phyloP scores from a whole-genome alignment of 352 stramenopile genomes.

The Phytopythium delawarense region DNA sequence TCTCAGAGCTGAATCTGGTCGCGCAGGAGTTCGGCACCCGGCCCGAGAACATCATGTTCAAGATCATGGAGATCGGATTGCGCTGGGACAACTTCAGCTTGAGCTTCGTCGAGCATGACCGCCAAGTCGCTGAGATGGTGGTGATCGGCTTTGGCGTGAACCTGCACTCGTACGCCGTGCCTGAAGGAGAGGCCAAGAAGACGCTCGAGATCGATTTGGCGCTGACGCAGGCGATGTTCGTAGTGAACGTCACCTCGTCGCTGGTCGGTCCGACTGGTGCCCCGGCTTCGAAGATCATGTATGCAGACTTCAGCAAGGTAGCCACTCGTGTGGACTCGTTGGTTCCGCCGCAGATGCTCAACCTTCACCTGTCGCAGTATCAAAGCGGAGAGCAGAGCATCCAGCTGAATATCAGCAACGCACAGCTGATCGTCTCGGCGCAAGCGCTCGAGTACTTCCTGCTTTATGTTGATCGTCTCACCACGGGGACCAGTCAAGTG shows the following conservation, averaged over 20 bases:
- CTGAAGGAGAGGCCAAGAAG: slow-evolving; percentile 36
- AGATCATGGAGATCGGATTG: slow-evolving; percentile 43
- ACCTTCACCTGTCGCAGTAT: slow-evolving; percentile 35
- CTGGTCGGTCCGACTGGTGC: slow-evolving; percentile 23
- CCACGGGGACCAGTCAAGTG: slow-evolving; percentile 43
- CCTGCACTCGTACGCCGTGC: slow-evolving; percentile 32
- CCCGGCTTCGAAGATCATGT: slow-evolving; percentile 46
- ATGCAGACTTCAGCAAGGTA: slow-evolving; percentile 44
- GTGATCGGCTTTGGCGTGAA: slow-evolving; percentile 49
- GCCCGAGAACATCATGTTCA: slow-evolving; percentile 50
- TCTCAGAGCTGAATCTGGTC: slow-evolving; percentile 33
- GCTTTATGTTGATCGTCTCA: slow-evolving; percentile 57
- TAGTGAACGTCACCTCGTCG: slow-evolving; percentile 40
- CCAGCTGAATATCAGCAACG: slow-evolving; percentile 36
- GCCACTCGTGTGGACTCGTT: slow-evolving; percentile 19
- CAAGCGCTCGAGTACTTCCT: slow-evolving; percentile 58
- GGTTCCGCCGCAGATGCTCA: slow-evolving; percentile 39
- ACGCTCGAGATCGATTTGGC: slow-evolving; percentile 47
- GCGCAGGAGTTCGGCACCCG: slow-evolving; percentile 36
- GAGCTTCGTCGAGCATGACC: slow-evolving; percentile 34
- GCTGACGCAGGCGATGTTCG: slow-evolving; percentile 45
- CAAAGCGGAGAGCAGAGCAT: slow-evolving; percentile 43
- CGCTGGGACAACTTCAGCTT: slow-evolving; percentile 54
- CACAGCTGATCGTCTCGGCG: slow-evolving; percentile 39
- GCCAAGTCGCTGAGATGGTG: slow-evolving; percentile 45